A percentile compares a stretch with the other conserved stretches of the same genome.
phyloP scores from a whole-genome alignment of 768 basidiomycete genomes.

The Kwoniella pini region DNA sequence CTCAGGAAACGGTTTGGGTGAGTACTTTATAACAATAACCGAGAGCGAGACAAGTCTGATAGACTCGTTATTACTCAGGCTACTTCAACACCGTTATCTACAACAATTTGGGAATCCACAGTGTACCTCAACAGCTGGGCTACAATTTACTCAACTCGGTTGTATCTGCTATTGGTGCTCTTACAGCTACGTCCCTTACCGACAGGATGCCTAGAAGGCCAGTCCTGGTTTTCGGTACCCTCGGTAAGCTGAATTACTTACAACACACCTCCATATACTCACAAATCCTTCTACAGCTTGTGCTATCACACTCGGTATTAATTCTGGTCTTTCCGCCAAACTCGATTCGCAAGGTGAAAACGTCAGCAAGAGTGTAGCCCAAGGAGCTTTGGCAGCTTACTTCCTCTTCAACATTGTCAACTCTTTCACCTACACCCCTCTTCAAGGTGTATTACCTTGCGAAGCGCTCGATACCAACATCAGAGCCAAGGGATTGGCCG shows the following conservation, averaged over 20 bases:
- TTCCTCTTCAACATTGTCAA: constrained; percentile 63
- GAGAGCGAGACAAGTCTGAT: not conserved
- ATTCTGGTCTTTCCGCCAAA: constrained; percentile 24
- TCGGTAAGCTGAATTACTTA: constrained; percentile 33
- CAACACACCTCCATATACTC: constrained; percentile 26
- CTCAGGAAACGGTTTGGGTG: constrained; percentile 62
- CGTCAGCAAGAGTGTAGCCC: constrained; percentile 42
- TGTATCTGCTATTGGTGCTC: constrained; percentile 52
- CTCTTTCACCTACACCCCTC: constrained; percentile 63
- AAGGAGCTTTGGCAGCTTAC: constrained; percentile 52
- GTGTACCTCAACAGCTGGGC: constrained; percentile 48
- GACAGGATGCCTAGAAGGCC: constrained; percentile 49
- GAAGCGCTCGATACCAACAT: constrained; percentile 64
- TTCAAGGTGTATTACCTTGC: constrained; percentile 64
- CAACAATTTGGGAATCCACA: constrained; percentile 29
- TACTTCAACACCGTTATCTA: constrained; percentile 54
- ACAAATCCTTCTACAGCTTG: constrained; percentile 7
- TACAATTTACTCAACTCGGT: constrained; percentile 54
- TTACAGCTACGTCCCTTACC: constrained; percentile 42
- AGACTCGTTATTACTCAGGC: constrained; percentile 39
- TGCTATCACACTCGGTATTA: constrained; percentile 22
- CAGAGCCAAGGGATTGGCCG: constrained; percentile 66
- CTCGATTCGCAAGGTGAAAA: constrained; percentile 19
- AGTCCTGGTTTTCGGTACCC: constrained; percentile 53
- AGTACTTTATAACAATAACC: not conserved